phyloP scores from a whole-genome alignment of 371 early-diverging fungal species.

The Capillidium heterosporum region DNA sequence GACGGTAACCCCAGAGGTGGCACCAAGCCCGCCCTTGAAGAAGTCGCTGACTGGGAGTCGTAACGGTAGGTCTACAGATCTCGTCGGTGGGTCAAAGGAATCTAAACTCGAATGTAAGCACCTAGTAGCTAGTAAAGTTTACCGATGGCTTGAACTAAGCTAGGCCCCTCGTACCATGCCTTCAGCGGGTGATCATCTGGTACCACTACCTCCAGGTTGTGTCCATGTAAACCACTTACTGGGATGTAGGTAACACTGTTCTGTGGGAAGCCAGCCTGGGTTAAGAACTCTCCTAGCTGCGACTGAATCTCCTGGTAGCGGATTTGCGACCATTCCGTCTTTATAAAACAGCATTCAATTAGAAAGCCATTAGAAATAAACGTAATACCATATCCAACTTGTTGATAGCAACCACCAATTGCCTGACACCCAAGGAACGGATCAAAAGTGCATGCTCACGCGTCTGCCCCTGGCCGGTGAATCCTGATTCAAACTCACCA shows the following conservation, averaged over 20 bases:
- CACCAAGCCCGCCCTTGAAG: constrained; percentile 96
- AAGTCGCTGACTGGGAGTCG: constrained; percentile 95
- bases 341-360: neutral
- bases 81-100: constrained; percentile 76
- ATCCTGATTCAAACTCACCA: constrained; percentile 98
- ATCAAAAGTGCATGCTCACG: constrained; percentile 98
- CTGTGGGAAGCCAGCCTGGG: constrained; percentile 89
- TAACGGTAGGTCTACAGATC: constrained; percentile 87
- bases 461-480: constrained; percentile 98
- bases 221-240: constrained; percentile 94
- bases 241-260: constrained; percentile 86
- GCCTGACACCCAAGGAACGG: constrained; percentile 92
- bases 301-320: constrained; percentile 89
- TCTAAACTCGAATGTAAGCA: constrained; percentile 86
- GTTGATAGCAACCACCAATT: constrained; percentile 96
- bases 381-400: constrained; percentile 90
- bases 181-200: constrained; percentile 52
- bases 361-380: neutral
- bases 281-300: constrained; percentile 83
- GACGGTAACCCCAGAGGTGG: constrained; percentile 52
- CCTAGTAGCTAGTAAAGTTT: constrained; percentile 62
- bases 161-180: constrained; percentile 84
- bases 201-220: constrained; percentile 64
- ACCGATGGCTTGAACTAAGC: constrained; percentile 26
- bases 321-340: constrained; percentile 61